Percentiles rank a stretch among this genome's conserved stretches.
Conservation (phyloP, 2,329 filamentous ascomycete genomes). For the Cercospora zeina region DNA sequence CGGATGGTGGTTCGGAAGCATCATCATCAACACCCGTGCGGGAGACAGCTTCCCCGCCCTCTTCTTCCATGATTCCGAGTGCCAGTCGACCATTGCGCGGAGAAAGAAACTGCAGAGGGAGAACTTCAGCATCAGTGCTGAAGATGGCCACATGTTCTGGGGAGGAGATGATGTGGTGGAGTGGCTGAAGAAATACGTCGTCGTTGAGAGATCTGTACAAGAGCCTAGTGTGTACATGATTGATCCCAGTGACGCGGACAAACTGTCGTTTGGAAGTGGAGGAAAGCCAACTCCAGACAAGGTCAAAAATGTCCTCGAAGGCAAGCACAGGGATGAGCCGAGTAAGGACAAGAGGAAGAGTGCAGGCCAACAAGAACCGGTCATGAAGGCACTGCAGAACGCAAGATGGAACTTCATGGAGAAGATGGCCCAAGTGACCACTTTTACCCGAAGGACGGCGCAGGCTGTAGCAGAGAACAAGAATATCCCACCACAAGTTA, state of each 20-base stretch:
- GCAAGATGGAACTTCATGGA: conserved; percentile 95
- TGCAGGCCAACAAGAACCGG: conserved; percentile 72
- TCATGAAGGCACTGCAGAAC: conserved; percentile 91
- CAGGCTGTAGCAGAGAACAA: conserved; percentile 91
- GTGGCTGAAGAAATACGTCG: conserved; percentile 83
- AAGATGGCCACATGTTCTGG: conserved; percentile 85
- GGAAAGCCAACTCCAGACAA: conserved; percentile 55
- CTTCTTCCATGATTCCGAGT: conserved; percentile 98
- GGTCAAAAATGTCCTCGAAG: conserved; percentile 46
- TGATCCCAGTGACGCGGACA: conserved; percentile 82
- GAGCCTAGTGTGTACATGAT: conserved; percentile 91
- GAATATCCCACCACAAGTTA: conserved; percentile 83
- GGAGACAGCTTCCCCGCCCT: conserved; percentile 93
- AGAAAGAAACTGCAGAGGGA: conserved; percentile 83
- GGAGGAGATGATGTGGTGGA: conserved; percentile 91
- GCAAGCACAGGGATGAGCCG: conserved; percentile 41
- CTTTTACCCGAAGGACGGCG: conserved; percentile 87
- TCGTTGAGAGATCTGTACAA: conserved; percentile 76
- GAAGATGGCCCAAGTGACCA: conserved; percentile 95
- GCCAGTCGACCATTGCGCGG: conserved; percentile 90
- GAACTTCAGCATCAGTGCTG: conserved; percentile 65
- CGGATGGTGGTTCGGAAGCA: conserved; percentile 97
- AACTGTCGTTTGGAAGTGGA: conserved; percentile 69
- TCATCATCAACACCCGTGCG: conserved; percentile 86
- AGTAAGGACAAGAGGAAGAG: conserved; percentile 36